Conservation (phyloP, 1,284 basidiomycete species). For the Stereum hirsutum region DNA sequence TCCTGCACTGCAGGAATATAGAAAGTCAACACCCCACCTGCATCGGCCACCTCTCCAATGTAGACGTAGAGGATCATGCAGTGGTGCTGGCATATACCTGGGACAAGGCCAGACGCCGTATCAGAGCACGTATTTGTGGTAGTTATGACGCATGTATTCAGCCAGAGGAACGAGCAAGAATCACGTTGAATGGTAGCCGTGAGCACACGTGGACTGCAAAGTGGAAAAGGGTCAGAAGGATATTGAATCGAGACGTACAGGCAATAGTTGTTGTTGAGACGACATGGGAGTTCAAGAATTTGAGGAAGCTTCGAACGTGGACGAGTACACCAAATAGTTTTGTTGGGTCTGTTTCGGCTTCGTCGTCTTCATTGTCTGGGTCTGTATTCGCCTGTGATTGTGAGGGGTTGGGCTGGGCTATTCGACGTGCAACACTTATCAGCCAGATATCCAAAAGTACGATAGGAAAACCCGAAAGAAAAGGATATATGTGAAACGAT, state of each 20-base stretch:
- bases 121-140: not conserved
- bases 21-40: conserved; percentile 82
- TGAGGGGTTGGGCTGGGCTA: conserved; percentile 10
- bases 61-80: conserved; percentile 89
- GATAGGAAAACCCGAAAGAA: not conserved
- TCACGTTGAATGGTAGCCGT: not conserved
- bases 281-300: conserved; percentile 77
- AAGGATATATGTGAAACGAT: not conserved
- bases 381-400: conserved; percentile 16
- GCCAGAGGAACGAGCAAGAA: not conserved
- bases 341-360: conserved; percentile 30
- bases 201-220: not conserved
- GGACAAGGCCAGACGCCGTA: too few relatives aligned
- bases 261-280: conserved; percentile 85
- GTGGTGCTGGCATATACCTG: conserved; percentile 79
- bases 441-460: too few relatives aligned
- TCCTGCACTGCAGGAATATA: conserved; percentile 70
- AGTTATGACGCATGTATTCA: not conserved
- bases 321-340: conserved; percentile 62
- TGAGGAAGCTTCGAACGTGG: conserved; percentile 69
- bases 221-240: not conserved
- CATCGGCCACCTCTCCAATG: conserved; percentile 74
- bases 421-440: too few relatives aligned
- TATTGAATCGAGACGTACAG: conserved; percentile 35
- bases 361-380: conserved; percentile 26